These are phyloP conservation scores for Pythium rhizo-oryzae DNA, from an alignment of 352 stramenopile species.

Conservation along the genomic window DNA sequence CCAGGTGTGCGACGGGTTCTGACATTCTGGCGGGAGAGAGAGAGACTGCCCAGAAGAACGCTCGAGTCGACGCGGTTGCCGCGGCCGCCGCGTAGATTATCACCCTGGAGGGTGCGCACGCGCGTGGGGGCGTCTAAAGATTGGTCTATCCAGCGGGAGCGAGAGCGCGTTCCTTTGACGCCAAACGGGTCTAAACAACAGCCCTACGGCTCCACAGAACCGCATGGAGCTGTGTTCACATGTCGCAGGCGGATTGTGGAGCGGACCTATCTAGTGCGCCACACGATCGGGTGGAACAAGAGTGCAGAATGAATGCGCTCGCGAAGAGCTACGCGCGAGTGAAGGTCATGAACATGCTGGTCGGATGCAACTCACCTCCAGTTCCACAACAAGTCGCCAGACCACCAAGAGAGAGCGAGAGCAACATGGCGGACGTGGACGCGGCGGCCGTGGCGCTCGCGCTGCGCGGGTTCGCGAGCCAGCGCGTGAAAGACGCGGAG, in stretches of 20 bases:
- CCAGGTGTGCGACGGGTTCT: neutral
- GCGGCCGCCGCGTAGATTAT: too few species aligned
- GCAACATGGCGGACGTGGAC: neutral
- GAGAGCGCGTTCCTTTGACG: too few species aligned
- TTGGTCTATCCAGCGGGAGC: too few species aligned
- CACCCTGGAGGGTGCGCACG: too few species aligned
- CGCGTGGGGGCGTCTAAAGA: too few species aligned
- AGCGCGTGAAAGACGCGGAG: constrained; percentile 38
- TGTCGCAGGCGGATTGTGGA: neutral
- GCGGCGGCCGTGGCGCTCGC: neutral
- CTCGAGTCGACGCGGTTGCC: too few species aligned
- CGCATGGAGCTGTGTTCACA: neutral
- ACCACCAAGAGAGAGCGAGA: constrained; percentile 1
- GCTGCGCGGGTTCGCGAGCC: constrained; percentile 15
- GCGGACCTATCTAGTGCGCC: neutral
- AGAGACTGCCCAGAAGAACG: neutral
- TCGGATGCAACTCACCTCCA: neutral
- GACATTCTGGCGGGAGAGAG: neutral
- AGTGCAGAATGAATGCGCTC: neutral
- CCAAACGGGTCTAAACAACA: neutral
- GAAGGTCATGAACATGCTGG: neutral
- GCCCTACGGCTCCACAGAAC: neutral
- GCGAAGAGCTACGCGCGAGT: neutral
- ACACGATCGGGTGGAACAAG: neutral
- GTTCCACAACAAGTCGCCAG: neutral